These are phyloP conservation scores for Polytolypa hystricis DNA, from an alignment of 2,329 filamentous ascomycete genomes.

Conservation along the genomic window DNA sequence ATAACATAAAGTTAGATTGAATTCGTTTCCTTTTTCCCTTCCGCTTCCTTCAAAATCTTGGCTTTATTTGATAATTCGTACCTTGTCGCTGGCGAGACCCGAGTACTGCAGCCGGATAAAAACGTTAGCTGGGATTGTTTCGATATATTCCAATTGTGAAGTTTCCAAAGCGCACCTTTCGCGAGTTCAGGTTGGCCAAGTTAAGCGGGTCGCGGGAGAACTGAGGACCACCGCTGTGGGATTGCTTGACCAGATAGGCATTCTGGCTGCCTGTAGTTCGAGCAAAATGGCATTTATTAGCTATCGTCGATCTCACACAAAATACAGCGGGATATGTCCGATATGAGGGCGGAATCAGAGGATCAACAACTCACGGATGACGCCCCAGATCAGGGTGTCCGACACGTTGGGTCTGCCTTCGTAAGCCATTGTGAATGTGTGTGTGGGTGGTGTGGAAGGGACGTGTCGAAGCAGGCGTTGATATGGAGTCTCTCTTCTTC, in stretches of 20 bases:
- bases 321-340: too few species aligned
- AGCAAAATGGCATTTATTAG: not conserved
- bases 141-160: too few species aligned
- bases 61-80: conserved; percentile 33
- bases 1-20: conserved; percentile 1
- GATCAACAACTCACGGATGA: conserved; percentile 67
- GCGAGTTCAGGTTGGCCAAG: conserved; percentile 79
- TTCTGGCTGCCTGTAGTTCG: conserved; percentile 62
- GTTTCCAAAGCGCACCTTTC: conserved; percentile 70
- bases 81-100: conserved; percentile 90
- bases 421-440: conserved; percentile 28
- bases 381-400: conserved; percentile 86
- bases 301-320: too few species aligned
- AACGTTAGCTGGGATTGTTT: too few species aligned
- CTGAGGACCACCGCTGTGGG: conserved; percentile 63
- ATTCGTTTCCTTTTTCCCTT: not conserved
- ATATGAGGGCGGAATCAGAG: too few species aligned
- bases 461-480: too few species aligned
- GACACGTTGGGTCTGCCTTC: conserved; percentile 62
- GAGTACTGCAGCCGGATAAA: conserved; percentile 52
- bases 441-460: not conserved
- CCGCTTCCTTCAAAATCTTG: not conserved
- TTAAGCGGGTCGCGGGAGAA: conserved; percentile 95
- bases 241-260: conserved; percentile 86
- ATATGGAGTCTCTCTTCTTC: too few species aligned